These are phyloP conservation scores for Kwoniella mangroviensis DNA, from an alignment of 768 basidiomycete species.

Conservation along the genomic window DNA sequence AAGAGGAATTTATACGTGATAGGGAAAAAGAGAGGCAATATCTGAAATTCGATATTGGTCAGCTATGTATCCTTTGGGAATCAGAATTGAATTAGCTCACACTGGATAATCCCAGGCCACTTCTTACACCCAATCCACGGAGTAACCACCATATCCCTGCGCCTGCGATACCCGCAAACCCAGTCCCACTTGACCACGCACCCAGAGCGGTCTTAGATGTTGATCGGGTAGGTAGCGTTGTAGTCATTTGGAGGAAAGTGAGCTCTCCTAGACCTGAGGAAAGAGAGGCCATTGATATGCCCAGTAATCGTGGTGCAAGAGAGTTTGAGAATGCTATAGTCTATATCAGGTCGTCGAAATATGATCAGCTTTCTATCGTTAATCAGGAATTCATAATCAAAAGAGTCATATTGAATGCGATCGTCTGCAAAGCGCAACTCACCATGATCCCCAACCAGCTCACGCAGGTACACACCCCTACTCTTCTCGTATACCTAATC, in stretches of 20 bases:
- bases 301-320: constrained; percentile 72
- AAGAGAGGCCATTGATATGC: constrained; percentile 81
- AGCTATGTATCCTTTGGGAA: too few species aligned
- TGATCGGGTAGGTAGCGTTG: constrained; percentile 45
- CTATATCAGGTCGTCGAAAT: constrained; percentile 59
- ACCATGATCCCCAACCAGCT: constrained; percentile 88
- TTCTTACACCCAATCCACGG: constrained; percentile 77
- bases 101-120: constrained; percentile 71
- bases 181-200: constrained; percentile 93
- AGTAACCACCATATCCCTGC: constrained; percentile 95
- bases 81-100: constrained; percentile 22
- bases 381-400: too few species aligned
- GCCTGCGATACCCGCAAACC: constrained; percentile 89
- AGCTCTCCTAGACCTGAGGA: constrained; percentile 92
- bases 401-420: too few species aligned
- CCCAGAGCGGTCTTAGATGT: constrained; percentile 76
- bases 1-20: constrained; percentile 76
- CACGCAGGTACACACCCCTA: constrained; percentile 74
- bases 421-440: constrained; percentile 52
- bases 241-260: constrained; percentile 89
- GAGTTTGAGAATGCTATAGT: constrained; percentile 74
- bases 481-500: constrained; percentile 76
- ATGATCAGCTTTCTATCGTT: background rate
- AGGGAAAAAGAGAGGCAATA: constrained; percentile 81
- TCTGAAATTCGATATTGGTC: constrained; percentile 59